Evolutionary conservation across 164 flowering plant genomes (phyloP).

Genomic region (Litsea cubeba): DNA sequence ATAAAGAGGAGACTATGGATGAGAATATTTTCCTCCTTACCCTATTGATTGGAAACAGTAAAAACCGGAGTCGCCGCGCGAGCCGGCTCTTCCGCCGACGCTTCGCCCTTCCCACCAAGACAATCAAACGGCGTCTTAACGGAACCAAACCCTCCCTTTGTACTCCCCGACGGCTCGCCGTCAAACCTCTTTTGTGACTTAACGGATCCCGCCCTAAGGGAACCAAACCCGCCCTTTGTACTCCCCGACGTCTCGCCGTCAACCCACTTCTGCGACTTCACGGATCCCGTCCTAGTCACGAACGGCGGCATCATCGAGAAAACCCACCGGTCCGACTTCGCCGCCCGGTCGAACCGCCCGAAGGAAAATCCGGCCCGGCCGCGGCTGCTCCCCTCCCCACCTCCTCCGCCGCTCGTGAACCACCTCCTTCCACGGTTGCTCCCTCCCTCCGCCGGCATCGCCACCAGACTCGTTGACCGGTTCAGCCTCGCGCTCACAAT

Average conservation of each 20-base stretch:
- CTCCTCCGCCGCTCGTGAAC: not conserved
- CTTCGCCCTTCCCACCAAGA: not conserved
- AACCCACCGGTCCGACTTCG: slow-evolving; percentile 54
- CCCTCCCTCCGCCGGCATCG: slow-evolving; percentile 10
- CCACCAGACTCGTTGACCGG: slow-evolving; percentile 39
- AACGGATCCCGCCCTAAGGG: slow-evolving; percentile 16
- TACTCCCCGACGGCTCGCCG: slow-evolving; percentile 11
- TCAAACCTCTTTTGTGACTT: not conserved
- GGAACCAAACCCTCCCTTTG: not conserved
- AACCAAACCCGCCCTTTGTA: not conserved
- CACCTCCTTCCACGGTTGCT: slow-evolving; percentile 2
- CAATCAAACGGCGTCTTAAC: slow-evolving; percentile 22
- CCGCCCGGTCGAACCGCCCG: slow-evolving; percentile 19
- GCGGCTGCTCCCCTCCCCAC: not conserved
- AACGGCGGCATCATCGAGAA: slow-evolving; percentile 51
- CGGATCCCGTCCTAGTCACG: slow-evolving; percentile 31
- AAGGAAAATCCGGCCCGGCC: not conserved
- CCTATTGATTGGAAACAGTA: not conserved
- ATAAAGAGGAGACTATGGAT: not conserved
- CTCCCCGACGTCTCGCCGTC: slow-evolving; percentile 23
- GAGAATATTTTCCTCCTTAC: not conserved
- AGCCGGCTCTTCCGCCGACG: not conserved
- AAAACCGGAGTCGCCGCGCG: slow-evolving; percentile 7
- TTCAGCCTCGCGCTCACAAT: slow-evolving; percentile 33
- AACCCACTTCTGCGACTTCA: slow-evolving; percentile 30